These are phyloP conservation scores for Trichoderma gamsii DNA, from an alignment of 495 filamentous ascomycete genomes.

Conservation along the genomic window DNA sequence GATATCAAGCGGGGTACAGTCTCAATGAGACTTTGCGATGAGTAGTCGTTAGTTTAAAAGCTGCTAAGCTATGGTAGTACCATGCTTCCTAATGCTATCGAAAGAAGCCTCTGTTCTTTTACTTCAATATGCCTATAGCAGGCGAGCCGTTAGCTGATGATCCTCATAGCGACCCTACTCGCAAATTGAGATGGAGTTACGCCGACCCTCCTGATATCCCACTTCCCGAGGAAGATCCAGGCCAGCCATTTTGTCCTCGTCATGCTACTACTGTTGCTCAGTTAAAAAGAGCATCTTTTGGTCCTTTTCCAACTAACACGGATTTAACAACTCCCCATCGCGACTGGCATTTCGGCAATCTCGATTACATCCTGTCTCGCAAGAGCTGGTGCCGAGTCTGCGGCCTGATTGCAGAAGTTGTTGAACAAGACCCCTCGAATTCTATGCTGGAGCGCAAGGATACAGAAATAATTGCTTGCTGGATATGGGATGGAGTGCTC, in stretches of 20 bases:
- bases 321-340: background rate
- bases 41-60: no score
- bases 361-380: background rate
- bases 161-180: background rate
- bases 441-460: background rate
- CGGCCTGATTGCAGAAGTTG: background rate
- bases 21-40: no score
- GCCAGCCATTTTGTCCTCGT: background rate
- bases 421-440: background rate
- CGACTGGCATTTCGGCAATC: background rate
- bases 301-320: background rate
- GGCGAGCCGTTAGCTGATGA: background rate
- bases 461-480: background rate
- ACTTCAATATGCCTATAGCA: background rate
- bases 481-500: constrained; percentile 1
- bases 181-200: background rate
- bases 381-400: background rate
- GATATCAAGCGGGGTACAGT: no score
- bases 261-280: background rate
- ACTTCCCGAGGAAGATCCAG: background rate
- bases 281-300: background rate
- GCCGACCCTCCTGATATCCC: background rate
- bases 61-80: no score
- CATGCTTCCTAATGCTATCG: no score
- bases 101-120: background rate